Conservation (phyloP, 1,139 yeast species). For the Pichia sp. region DNA sequence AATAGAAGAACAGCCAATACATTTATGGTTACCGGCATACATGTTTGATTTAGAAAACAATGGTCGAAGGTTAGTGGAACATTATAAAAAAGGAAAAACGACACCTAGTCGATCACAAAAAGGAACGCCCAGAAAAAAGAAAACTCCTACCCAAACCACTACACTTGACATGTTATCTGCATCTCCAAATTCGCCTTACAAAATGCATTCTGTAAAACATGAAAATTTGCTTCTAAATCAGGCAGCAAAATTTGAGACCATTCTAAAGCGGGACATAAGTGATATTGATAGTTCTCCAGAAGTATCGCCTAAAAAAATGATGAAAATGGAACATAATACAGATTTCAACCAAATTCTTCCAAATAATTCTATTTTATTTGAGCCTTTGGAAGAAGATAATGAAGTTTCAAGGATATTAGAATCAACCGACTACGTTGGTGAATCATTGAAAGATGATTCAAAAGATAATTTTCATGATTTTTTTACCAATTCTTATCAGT, state of each 20-base stretch:
- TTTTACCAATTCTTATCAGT: no score
- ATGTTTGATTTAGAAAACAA: conserved; percentile 15
- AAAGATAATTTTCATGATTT: neutral
- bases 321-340: neutral
- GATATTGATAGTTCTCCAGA: neutral
- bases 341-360: neutral
- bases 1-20: conserved; percentile 13
- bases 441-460: neutral
- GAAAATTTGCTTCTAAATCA: conserved; percentile 1
- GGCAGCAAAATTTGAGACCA: conserved; percentile 4
- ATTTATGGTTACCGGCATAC: conserved; percentile 23
- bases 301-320: conserved; percentile 4
- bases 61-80: conserved; percentile 19
- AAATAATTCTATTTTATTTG: conserved; percentile 1
- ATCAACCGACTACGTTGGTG: conserved; percentile 9
- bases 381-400: conserved; percentile 11
- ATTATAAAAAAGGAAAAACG: conserved; percentile 10
- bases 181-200: conserved; percentile 12
- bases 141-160: conserved; percentile 7
- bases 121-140: conserved; percentile 16
- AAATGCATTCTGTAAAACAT: neutral
- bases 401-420: conserved; percentile 14
- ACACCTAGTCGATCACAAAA: conserved; percentile 14
- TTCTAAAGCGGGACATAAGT: neutral
- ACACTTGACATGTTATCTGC: conserved; percentile 6